A percentile compares a stretch with the other conserved stretches of the same genome.
Conservation (phyloP, 2,329 filamentous ascomycete genomes). For the Ceratocystis lukuohia region DNA sequence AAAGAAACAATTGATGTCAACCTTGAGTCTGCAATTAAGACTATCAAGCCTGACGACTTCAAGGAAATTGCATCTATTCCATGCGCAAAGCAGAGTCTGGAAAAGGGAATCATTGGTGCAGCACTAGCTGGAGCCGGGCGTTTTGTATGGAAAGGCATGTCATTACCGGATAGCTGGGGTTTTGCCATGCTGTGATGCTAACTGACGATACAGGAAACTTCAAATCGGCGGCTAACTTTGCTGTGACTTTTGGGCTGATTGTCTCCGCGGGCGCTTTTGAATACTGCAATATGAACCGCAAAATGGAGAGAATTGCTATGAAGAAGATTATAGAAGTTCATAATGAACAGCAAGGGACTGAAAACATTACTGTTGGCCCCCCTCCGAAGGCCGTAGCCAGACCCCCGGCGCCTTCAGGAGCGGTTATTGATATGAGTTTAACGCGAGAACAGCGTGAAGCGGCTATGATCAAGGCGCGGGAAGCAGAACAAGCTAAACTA, state of each 20-base stretch:
- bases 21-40: constrained; percentile 48
- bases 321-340: constrained; percentile 66
- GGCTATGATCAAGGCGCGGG: constrained; percentile 22
- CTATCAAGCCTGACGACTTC: constrained; percentile 56
- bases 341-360: constrained; percentile 35
- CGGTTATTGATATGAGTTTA: constrained; percentile 6
- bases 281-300: constrained; percentile 63
- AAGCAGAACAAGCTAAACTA: constrained; percentile 26
- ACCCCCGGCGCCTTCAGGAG: constrained; percentile 6
- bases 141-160: constrained; percentile 60
- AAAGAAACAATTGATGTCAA: constrained; percentile 21
- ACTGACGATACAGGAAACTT: constrained; percentile 36
- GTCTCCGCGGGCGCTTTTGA: constrained; percentile 65
- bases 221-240: constrained; percentile 66
- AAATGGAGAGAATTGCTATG: constrained; percentile 69
- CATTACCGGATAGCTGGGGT: neutral
- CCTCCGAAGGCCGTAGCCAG: constrained; percentile 9
- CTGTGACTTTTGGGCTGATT: constrained; percentile 61
- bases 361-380: constrained; percentile 24
- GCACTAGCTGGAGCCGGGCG: constrained; percentile 62
- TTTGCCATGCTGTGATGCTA: neutral
- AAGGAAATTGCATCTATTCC: constrained; percentile 61
- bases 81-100: constrained; percentile 68
- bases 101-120: constrained; percentile 71
- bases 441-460: constrained; percentile 16